Conservation (phyloP, 306 rosid genomes). For the Castanea sativa region DNA sequence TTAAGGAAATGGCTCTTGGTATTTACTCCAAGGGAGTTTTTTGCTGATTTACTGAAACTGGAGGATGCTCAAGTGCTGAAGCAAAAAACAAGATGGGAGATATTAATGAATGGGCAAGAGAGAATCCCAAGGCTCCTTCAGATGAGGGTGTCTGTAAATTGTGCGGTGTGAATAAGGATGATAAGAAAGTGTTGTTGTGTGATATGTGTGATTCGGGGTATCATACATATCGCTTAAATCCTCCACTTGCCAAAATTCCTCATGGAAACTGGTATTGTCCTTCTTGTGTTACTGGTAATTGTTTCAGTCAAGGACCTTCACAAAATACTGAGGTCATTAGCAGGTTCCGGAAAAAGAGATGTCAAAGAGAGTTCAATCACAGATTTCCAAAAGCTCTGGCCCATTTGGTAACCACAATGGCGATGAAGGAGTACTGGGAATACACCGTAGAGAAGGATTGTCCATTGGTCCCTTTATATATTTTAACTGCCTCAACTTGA, state of each 20-base stretch:
- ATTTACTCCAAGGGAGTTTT: neutral
- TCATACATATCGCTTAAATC: constrained; percentile 95
- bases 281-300: constrained; percentile 70
- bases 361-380: constrained; percentile 60
- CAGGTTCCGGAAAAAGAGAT: constrained; percentile 50
- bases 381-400: constrained; percentile 52
- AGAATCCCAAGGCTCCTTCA: constrained; percentile 92
- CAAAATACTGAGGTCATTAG: constrained; percentile 32
- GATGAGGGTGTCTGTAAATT: constrained; percentile 99
- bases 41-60: constrained; percentile 27
- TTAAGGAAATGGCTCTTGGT: neutral
- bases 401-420: constrained; percentile 63
- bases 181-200: constrained; percentile 90
- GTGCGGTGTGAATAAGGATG: constrained; percentile 94
- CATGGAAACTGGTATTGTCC: constrained; percentile 99
- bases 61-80: constrained; percentile 57
- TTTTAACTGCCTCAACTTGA: neutral
- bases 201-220: constrained; percentile 97
- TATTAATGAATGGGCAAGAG: constrained; percentile 55
- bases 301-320: constrained; percentile 46
- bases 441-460: constrained; percentile 70
- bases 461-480: constrained; percentile 12
- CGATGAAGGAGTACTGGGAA: constrained; percentile 94
- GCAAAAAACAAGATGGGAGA: constrained; percentile 55
- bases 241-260: constrained; percentile 97